A percentile compares a stretch with the other conserved stretches of the same genome.
These are phyloP conservation scores for Linderina pennispora DNA, from an alignment of 192 early-diverging fungal species.

Conservation along the genomic window DNA sequence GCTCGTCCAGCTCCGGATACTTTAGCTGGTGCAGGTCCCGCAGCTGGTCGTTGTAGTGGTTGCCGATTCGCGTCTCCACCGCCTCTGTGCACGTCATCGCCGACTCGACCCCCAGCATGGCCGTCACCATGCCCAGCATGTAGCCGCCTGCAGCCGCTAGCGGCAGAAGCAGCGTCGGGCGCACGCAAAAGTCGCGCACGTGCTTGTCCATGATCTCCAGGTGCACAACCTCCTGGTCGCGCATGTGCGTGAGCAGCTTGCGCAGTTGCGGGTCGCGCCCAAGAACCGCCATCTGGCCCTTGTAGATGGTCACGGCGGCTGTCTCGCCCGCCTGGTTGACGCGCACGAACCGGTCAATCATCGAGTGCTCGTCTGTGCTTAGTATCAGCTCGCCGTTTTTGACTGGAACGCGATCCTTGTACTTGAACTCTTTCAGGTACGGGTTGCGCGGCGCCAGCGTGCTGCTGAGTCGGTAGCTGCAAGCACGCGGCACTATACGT, in stretches of 20 bases:
- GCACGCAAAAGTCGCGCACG: constrained; percentile 67
- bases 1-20: constrained; percentile 55
- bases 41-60: constrained; percentile 95
- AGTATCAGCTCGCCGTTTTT: constrained; percentile 25
- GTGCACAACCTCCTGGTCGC: constrained; percentile 89
- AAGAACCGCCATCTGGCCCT: constrained; percentile 84
- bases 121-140: constrained; percentile 78
- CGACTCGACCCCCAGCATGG: constrained; percentile 85
- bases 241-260: constrained; percentile 86
- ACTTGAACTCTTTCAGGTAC: constrained; percentile 29
- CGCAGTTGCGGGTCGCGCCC: constrained; percentile 60
- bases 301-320: constrained; percentile 93
- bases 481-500: no score
- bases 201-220: constrained; percentile 72
- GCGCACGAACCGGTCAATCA: constrained; percentile 77
- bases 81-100: constrained; percentile 99
- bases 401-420: constrained; percentile 22
- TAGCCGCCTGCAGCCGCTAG: constrained; percentile 85
- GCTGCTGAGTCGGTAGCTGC: constrained; percentile 25
- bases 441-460: constrained; percentile 35
- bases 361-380: constrained; percentile 48
- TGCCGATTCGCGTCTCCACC: constrained; percentile 92
- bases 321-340: constrained; percentile 96
- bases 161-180: constrained; percentile 80
- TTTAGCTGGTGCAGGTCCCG: constrained; percentile 73